These are phyloP conservation scores for Teunomyces aglyptinius DNA, from an alignment of 805 yeast species.

Conservation along the genomic window DNA sequence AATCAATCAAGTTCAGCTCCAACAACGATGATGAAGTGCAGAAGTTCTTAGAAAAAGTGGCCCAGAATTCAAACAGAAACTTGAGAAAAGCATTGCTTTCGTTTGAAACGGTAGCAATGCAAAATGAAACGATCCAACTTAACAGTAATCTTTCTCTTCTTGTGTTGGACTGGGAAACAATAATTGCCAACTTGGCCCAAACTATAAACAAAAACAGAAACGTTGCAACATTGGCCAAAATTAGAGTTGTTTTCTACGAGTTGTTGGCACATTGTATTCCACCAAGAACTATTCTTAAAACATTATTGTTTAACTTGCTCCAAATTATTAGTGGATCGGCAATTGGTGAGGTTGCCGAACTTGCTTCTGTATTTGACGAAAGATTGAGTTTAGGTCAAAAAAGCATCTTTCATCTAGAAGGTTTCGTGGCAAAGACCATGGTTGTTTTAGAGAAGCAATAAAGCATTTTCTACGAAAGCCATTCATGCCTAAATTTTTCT, in stretches of 20 bases:
- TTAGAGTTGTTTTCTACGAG: constrained; percentile 75
- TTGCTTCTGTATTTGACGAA: constrained; percentile 76
- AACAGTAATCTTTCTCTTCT: constrained; percentile 49
- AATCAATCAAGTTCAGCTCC: constrained; percentile 37
- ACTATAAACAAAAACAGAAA: constrained; percentile 60
- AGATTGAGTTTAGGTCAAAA: constrained; percentile 82
- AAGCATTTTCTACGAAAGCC: no score
- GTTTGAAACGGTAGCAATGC: constrained; percentile 79
- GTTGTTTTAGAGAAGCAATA: constrained; percentile 53
- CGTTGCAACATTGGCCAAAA: constrained; percentile 58
- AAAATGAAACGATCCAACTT: constrained; percentile 50
- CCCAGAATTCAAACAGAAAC: constrained; percentile 61
- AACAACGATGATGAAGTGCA: constrained; percentile 32
- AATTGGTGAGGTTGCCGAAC: constrained; percentile 50
- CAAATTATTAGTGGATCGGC: constrained; percentile 16
- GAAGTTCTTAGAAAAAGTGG: constrained; percentile 49
- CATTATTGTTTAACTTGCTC: constrained; percentile 45
- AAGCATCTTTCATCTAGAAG: constrained; percentile 92
- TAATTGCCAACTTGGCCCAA: constrained; percentile 62
- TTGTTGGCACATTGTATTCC: constrained; percentile 92
- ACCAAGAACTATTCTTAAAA: constrained; percentile 73
- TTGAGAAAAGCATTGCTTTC: constrained; percentile 74
- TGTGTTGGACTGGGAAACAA: constrained; percentile 87
- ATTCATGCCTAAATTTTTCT: no score
- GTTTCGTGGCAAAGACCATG: constrained; percentile 88